Evolutionary conservation across 176 grass and related monocot genomes (phyloP).

Genomic region (Elymus sibiricus): DNA sequence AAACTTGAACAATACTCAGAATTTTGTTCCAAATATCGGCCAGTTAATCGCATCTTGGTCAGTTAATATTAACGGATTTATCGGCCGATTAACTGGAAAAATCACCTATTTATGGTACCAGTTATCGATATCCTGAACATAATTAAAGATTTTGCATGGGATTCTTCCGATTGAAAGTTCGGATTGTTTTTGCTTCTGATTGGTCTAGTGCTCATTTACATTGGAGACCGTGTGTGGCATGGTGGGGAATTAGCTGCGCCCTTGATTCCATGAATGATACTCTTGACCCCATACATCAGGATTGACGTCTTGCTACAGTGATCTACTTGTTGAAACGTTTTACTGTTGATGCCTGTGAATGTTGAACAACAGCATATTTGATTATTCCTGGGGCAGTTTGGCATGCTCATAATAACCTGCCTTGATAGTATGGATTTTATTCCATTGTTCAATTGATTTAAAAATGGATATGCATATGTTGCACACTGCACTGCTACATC

Average conservation of each 20-base stretch:
- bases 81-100: no score
- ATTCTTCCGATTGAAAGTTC: neutral
- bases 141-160: neutral
- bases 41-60: no score
- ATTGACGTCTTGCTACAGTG: neutral
- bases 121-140: no score
- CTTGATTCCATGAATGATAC: constrained; percentile 7
- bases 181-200: neutral
- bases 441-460: neutral
- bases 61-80: no score
- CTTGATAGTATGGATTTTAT: neutral
- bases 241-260: neutral
- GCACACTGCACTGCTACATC: neutral
- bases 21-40: neutral
- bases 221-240: neutral
- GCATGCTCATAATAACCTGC: neutral
- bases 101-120: no score
- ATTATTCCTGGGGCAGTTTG: neutral
- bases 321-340: neutral
- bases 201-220: neutral
- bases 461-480: constrained; percentile 17
- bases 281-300: neutral
- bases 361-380: neutral
- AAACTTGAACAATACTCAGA: neutral
- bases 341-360: constrained; percentile 16